Evolutionary conservation across 805 yeast species (phyloP), one percentile per base, ranked within the genome.

Genomic region (Candida pseudofarinosa): DNA sequence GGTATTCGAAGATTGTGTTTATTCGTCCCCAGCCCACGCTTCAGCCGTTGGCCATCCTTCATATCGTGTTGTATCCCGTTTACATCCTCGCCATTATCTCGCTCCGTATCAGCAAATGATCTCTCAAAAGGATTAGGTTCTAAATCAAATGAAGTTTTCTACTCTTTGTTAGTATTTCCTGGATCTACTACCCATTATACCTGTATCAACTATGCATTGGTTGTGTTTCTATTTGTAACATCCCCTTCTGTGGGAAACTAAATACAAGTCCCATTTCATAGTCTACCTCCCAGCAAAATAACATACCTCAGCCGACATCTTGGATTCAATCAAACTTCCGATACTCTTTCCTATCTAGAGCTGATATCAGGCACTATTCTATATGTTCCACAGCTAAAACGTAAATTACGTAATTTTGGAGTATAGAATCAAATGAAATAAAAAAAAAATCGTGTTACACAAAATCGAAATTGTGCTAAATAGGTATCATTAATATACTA

Each of bases 61-160:
- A 23, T 19, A 12, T 34, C 43, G 19, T 33, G 20, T 12, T 38
- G 39, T n/a, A 33, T 40, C 13, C 34, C 35, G 31, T 35, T 36
- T 37, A 37, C 17, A 37, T 16, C 33, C 20, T 16, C 14, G 26
- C 10, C 35, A n/a, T n/a, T 17, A 15, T 35, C 43, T n/a, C 46
- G 40, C 16, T 73, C 75, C 46, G 79, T 81, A 2, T 80, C 66
- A n/a, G 93, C 97, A 67, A 91, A 91, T 39, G 96, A 86, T 62
- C 85, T 86, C 63, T 91, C 99, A 59, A 91, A 91, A 3, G 97
- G 97, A 56, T 91, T 91, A 7, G 93, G 96, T 62, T 93, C 99
- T 45, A 89, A 69, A 47, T 84, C 91, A 54, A 88, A 78, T 33
- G 87, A 63, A 14, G 71, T 59, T 54, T 63, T 58, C 63, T 56